A percentile compares a stretch with the other conserved stretches of the same genome.
Evolutionary conservation across 2,329 filamentous ascomycete genomes (phyloP).

Genomic region (Cladophialophora yegresii): DNA sequence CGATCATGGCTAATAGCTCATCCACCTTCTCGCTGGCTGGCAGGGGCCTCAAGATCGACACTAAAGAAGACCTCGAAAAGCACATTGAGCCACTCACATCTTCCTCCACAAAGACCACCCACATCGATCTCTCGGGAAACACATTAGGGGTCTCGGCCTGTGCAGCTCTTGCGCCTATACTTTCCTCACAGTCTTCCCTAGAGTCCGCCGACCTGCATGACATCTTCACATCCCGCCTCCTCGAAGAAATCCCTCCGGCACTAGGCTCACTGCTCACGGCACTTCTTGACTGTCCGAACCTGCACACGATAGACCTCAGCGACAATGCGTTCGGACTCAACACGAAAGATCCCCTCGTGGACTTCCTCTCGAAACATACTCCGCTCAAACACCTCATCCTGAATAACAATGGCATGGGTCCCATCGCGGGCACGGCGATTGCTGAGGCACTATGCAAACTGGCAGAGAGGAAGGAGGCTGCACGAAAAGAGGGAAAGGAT

Average conservation of each 20-base stretch:
- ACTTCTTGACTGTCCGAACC: slow-evolving; percentile 78
- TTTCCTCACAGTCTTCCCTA: slow-evolving; percentile 80
- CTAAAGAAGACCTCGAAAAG: slow-evolving; percentile 78
- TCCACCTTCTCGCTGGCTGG: slow-evolving; percentile 82
- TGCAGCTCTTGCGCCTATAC: slow-evolving; percentile 77
- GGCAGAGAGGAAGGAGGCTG: slow-evolving; percentile 78
- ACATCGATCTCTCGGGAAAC: slow-evolving; percentile 85
- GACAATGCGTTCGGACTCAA: slow-evolving; percentile 98
- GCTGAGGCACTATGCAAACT: slow-evolving; percentile 83
- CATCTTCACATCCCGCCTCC: slow-evolving; percentile 92
- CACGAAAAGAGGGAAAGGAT: slow-evolving; percentile 62
- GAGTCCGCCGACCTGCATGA: slow-evolving; percentile 87
- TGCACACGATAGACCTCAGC: slow-evolving; percentile 91
- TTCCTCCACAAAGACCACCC: slow-evolving; percentile 73
- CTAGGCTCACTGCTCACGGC: slow-evolving; percentile 82
- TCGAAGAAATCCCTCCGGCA: slow-evolving; percentile 90
- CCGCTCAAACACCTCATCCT: slow-evolving; percentile 92
- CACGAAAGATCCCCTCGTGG: slow-evolving; percentile 86
- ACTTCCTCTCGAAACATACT: slow-evolving; percentile 83
- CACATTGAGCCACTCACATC: slow-evolving; percentile 72
- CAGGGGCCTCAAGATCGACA: slow-evolving; percentile 89
- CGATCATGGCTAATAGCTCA: slow-evolving; percentile 18
- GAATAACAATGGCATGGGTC: slow-evolving; percentile 97
- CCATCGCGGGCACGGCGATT: slow-evolving; percentile 83
- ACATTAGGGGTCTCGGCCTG: slow-evolving; percentile 88